Conservation (phyloP, 2,329 filamentous ascomycete species). For the Aspergillus caelatus region DNA sequence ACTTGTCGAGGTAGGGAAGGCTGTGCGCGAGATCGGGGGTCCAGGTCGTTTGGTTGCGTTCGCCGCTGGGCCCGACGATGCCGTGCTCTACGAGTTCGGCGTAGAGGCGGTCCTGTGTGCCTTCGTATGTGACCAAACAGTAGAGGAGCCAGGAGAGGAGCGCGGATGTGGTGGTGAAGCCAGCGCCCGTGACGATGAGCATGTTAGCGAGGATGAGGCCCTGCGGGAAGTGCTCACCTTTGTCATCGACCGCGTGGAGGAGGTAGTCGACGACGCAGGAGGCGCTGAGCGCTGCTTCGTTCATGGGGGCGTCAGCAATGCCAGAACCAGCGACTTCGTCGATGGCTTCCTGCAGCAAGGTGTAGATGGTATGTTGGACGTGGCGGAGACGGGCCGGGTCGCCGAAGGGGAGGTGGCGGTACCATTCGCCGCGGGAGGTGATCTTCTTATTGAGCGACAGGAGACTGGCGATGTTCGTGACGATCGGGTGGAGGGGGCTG, state of each 20-base stretch:
- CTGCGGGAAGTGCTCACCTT: constrained; percentile 55
- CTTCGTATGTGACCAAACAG: constrained; percentile 54
- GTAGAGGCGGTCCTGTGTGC: constrained; percentile 58
- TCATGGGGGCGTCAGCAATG: constrained; percentile 13
- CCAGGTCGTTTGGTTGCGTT: constrained; percentile 41
- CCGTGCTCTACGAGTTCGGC: constrained; percentile 58
- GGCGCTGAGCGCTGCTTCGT: constrained; percentile 15
- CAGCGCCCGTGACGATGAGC: constrained; percentile 58
- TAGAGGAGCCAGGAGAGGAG: constrained; percentile 62
- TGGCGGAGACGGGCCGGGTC: constrained; percentile 49
- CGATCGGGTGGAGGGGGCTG: constrained; percentile 54
- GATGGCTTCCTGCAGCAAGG: constrained; percentile 20
- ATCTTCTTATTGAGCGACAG: constrained; percentile 63
- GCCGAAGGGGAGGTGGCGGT: constrained; percentile 58
- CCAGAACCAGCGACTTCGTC: constrained; percentile 11
- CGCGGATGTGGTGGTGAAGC: constrained; percentile 62
- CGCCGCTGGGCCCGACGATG: constrained; percentile 31
- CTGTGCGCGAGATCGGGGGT: constrained; percentile 44
- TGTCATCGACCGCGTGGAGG: constrained; percentile 40
- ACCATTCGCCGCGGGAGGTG: constrained; percentile 57
- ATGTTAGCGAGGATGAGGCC: constrained; percentile 41
- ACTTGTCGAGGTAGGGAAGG: constrained; percentile 53
- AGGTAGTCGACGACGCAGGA: constrained; percentile 24
- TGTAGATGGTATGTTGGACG: constrained; percentile 20
- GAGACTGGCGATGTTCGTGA: constrained; percentile 51